A percentile compares a stretch with the other conserved stretches of the same genome.
These are phyloP conservation scores for Starmerella vitae DNA, from an alignment of 805 yeast species.

Conservation along the genomic window DNA sequence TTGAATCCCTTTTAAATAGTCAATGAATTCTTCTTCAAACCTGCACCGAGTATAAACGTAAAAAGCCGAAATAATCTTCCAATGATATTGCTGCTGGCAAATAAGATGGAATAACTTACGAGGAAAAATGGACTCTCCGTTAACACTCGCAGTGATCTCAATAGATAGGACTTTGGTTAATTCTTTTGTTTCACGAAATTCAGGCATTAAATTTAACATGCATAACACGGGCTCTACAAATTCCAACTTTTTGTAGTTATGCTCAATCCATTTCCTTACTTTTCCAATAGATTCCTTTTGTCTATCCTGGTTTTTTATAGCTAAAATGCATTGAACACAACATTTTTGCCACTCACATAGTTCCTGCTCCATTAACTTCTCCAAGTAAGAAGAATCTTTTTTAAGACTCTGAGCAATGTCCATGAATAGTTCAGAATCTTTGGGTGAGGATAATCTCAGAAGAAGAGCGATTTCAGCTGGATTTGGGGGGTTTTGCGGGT, in stretches of 20 bases:
- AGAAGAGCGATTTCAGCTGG: not conserved
- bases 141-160: not conserved
- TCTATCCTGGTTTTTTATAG: not conserved
- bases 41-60: slow-evolving; percentile 8
- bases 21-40: slow-evolving; percentile 5
- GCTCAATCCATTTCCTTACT: not conserved
- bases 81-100: slow-evolving; percentile 4
- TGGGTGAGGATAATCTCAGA: not conserved
- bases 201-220: slow-evolving; percentile 6
- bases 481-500: slow-evolving; percentile 9
- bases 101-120: slow-evolving; percentile 7
- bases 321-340: not conserved
- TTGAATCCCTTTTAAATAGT: slow-evolving; percentile 8
- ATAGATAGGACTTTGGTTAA: slow-evolving; percentile 2
- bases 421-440: not conserved
- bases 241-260: not conserved
- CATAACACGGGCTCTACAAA: slow-evolving; percentile 2
- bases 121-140: not conserved
- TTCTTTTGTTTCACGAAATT: not conserved
- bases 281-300: not conserved
- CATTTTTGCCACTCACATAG: slow-evolving; percentile 8
- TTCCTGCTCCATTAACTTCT: too few relatives aligned
- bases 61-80: slow-evolving; percentile 14
- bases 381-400: slow-evolving; percentile 1
- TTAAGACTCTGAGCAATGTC: not conserved